A percentile compares a stretch with the other conserved stretches of the same genome.
These are phyloP conservation scores for Blumeria graminis DNA, from an alignment of 2,329 filamentous ascomycete genomes.

Conservation along the genomic window DNA sequence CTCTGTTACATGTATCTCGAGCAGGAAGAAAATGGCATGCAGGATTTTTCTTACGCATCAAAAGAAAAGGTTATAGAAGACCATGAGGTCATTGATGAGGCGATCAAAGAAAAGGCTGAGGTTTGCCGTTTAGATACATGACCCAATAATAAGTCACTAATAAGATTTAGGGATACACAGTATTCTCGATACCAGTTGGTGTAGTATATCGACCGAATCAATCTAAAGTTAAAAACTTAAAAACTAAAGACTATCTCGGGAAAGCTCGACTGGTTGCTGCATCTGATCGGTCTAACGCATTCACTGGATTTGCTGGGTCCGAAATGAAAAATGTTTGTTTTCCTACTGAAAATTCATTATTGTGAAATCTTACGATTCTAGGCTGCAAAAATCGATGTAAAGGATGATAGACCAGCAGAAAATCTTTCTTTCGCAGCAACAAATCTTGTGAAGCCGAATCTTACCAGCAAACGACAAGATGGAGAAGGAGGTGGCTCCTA, in stretches of 20 bases:
- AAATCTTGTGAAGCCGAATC: constrained; percentile 71
- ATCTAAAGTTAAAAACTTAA: constrained; percentile 93
- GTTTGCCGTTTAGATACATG: constrained; percentile 22
- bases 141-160: constrained; percentile 6
- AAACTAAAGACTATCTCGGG: constrained; percentile 91
- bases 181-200: constrained; percentile 93
- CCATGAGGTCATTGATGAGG: constrained; percentile 94
- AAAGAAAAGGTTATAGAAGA: constrained; percentile 94
- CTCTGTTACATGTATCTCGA: constrained; percentile 94
- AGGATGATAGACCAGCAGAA: constrained; percentile 62
- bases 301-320: constrained; percentile 56
- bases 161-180: constrained; percentile 57
- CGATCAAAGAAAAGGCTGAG: constrained; percentile 79
- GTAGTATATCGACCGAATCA: constrained; percentile 90
- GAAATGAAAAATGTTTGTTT: constrained; percentile 48
- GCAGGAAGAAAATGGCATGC: constrained; percentile 71
- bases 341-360: neutral
- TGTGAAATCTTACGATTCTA: constrained; percentile 11
- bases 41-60: constrained; percentile 71
- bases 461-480: constrained; percentile 60
- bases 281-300: constrained; percentile 56
- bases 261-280: constrained; percentile 86
- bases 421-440: constrained; percentile 80
- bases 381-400: constrained; percentile 27
- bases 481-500: constrained; percentile 50